Percentiles rank a stretch among this genome's conserved stretches.
Evolutionary conservation across 495 filamentous ascomycete species (phyloP).

Genomic region (Alectoria sarmentosa): DNA sequence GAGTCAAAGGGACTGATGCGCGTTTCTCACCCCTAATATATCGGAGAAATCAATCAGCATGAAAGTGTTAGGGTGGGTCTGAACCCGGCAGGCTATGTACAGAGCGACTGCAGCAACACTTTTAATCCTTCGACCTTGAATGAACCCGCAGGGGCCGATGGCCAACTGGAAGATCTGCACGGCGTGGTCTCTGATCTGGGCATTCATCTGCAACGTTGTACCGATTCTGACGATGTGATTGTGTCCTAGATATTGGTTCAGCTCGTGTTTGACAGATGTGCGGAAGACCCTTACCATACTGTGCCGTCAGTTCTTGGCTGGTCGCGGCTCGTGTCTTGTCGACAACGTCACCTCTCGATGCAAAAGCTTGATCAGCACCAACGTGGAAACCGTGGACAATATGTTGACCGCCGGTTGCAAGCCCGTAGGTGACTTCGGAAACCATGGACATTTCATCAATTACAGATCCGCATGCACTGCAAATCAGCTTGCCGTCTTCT

Average conservation of each 20-base stretch:
- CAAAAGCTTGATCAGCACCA: conserved; percentile 68
- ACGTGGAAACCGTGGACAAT: conserved; percentile 87
- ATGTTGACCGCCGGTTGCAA: conserved; percentile 73
- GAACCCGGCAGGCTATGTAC: conserved; percentile 73
- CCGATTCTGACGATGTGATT: conserved; percentile 17
- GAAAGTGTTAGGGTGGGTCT: conserved; percentile 47
- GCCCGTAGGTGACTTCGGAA: conserved; percentile 82
- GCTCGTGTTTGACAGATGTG: conserved; percentile 1
- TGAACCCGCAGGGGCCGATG: conserved; percentile 54
- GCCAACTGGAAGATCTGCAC: conserved; percentile 73
- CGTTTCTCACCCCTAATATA: conserved; percentile 47
- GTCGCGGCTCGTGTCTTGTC: conserved; percentile 47
- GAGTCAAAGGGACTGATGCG: not conserved
- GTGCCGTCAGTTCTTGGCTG: conserved; percentile 62
- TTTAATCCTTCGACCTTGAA: conserved; percentile 77
- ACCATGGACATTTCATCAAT: conserved; percentile 81
- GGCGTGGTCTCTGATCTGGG: conserved; percentile 53
- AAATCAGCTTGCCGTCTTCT: conserved; percentile 52
- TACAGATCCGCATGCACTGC: conserved; percentile 74
- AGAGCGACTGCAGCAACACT: conserved; percentile 80
- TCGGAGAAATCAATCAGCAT: conserved; percentile 98
- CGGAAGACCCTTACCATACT: conserved; percentile 41
- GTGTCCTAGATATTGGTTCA: conserved; percentile 9
- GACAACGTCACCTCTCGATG: conserved; percentile 50
- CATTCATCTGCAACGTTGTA: conserved; percentile 48